Conservation (phyloP, 148 eudicot genomes). For the Linanthus parryae region DNA sequence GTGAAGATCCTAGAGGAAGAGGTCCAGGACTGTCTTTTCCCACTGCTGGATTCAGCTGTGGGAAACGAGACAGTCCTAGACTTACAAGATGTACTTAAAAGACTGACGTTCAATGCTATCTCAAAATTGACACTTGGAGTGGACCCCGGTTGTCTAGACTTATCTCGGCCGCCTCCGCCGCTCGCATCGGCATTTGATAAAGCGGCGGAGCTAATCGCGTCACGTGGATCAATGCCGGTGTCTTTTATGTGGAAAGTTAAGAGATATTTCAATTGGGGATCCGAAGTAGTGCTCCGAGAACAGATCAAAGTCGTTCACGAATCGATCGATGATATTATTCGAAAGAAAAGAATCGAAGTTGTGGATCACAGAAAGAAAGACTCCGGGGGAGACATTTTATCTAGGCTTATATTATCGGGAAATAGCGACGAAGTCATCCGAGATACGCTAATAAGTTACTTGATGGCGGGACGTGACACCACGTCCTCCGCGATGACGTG, state of each 20-base stretch:
- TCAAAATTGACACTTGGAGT: slow-evolving; percentile 55
- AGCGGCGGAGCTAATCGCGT: slow-evolving; percentile 62
- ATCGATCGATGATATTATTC: slow-evolving; percentile 33
- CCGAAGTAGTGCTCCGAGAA: slow-evolving; percentile 41
- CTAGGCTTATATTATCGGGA: slow-evolving; percentile 46
- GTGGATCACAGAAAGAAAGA: not conserved
- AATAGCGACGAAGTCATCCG: slow-evolving; percentile 31
- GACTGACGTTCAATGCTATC: slow-evolving; percentile 67
- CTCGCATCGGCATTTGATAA: slow-evolving; percentile 55
- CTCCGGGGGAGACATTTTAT: slow-evolving; percentile 33
- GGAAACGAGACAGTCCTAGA: slow-evolving; percentile 30
- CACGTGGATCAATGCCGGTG: slow-evolving; percentile 42
- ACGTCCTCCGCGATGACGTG: slow-evolving; percentile 84
- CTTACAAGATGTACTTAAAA: slow-evolving; percentile 63
- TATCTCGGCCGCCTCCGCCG: slow-evolving; percentile 35
- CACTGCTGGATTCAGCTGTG: slow-evolving; percentile 45
- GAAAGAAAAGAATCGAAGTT: slow-evolving; percentile 17
- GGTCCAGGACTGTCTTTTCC: slow-evolving; percentile 42
- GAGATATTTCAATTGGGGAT: slow-evolving; percentile 42
- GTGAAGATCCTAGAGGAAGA: slow-evolving; percentile 47
- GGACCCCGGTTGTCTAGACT: slow-evolving; percentile 63
- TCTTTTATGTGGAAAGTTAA: slow-evolving; percentile 57
- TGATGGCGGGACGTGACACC: slow-evolving; percentile 87
- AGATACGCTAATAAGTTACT: slow-evolving; percentile 72
- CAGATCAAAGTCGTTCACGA: slow-evolving; percentile 29